Conservation (phyloP, 78 protist species). For the Anaeramoeba flamelloides region DNA sequence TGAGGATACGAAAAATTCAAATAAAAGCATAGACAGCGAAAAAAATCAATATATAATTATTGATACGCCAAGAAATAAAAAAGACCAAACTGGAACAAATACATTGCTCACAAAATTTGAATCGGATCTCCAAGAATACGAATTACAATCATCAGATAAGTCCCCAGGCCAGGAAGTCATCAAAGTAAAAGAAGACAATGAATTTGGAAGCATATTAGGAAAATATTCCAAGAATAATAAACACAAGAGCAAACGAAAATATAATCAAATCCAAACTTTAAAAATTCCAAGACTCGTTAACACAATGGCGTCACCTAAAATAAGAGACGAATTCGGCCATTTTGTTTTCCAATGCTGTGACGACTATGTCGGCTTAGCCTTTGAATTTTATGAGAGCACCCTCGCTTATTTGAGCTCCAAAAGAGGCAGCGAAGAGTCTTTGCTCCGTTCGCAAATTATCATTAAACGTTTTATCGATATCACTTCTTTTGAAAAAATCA, state of each 20-base stretch:
- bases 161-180: no score
- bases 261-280: no score
- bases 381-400: not conserved
- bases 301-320: no score
- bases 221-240: no score
- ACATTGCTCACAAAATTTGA: no score
- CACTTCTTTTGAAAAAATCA: not conserved
- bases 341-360: not conserved
- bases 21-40: not conserved
- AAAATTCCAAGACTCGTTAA: no score
- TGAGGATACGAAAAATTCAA: not conserved
- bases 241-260: no score
- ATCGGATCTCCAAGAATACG: no score
- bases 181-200: no score
- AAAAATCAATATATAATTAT: not conserved
- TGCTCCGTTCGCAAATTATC: not conserved
- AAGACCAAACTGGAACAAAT: no score
- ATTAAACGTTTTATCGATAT: not conserved
- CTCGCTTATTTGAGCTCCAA: not conserved
- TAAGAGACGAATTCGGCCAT: not conserved
- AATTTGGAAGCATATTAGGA: no score
- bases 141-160: no score
- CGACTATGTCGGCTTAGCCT: not conserved
- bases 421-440: not conserved
- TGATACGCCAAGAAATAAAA: not conserved